phyloP scores from a whole-genome alignment of 225 moss, liverwort and hornwort genomes.

The Takakia lepidozioides region DNA sequence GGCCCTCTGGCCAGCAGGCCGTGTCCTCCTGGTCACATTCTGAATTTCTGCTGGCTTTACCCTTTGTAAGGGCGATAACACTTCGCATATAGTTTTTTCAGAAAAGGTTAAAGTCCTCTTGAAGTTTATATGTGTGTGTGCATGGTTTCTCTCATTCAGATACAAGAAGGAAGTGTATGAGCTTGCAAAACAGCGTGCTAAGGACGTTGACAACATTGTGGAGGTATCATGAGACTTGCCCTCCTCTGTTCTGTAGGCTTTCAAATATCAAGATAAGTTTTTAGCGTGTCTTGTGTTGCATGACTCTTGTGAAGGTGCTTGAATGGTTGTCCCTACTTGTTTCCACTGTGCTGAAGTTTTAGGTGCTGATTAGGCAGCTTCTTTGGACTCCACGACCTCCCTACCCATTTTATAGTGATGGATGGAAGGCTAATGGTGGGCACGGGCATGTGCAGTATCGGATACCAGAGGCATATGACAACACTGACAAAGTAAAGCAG shows the following conservation, averaged over 20 bases:
- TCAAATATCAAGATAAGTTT: too few relatives aligned
- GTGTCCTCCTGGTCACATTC: not conserved
- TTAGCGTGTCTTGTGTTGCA: not conserved
- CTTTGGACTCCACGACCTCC: not conserved
- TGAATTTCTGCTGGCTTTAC: not conserved
- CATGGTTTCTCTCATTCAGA: slow-evolving; percentile 6
- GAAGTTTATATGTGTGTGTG: too few relatives aligned
- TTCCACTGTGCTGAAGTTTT: too few relatives aligned
- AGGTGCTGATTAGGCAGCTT: too few relatives aligned
- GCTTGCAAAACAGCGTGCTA: slow-evolving; percentile 27
- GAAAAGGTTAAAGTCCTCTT: too few relatives aligned
- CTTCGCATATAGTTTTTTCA: too few relatives aligned
- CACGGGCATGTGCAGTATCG: slow-evolving; percentile 71
- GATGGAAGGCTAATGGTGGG: too few relatives aligned
- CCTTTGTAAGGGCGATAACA: too few relatives aligned
- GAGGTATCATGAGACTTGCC: slow-evolving; percentile 18
- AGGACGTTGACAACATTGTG: slow-evolving; percentile 21
- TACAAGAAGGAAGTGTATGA: slow-evolving; percentile 35
- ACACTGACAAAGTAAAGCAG: slow-evolving; percentile 71
- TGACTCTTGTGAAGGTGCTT: not conserved
- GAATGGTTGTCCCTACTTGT: not conserved
- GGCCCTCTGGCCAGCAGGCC: too few relatives aligned
- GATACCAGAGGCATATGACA: slow-evolving; percentile 87
- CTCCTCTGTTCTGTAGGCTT: too few relatives aligned
- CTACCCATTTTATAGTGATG: too few relatives aligned